Evolutionary conservation across 805 yeast genomes (phyloP).

Genomic region (Saturnispora saitoi): DNA sequence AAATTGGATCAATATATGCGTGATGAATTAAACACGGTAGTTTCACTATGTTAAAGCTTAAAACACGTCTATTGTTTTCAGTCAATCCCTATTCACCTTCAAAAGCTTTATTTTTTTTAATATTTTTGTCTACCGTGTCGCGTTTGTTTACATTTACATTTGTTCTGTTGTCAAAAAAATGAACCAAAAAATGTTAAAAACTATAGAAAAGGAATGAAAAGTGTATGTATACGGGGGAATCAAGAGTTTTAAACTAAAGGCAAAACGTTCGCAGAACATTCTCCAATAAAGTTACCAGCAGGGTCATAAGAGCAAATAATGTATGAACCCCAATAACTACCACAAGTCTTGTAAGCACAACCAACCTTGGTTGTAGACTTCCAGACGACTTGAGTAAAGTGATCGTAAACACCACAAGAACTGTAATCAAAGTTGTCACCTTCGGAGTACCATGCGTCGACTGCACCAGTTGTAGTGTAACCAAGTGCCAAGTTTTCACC

Average conservation of each 20-base stretch:
- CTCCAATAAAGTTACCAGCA: conserved; percentile 62
- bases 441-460: conserved; percentile 71
- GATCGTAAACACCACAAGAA: conserved; percentile 43
- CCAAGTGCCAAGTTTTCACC: conserved; percentile 79
- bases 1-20: no score
- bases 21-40: no score
- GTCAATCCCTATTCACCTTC: no score
- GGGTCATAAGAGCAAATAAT: conserved; percentile 71
- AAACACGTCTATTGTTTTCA: no score
- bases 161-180: neutral
- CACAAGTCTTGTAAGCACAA: conserved; percentile 49
- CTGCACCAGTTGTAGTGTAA: conserved; percentile 39
- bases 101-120: no score
- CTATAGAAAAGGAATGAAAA: neutral
- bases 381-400: conserved; percentile 77
- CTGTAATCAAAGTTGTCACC: conserved; percentile 45
- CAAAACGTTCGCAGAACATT: conserved; percentile 31
- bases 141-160: neutral
- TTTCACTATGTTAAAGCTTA: no score
- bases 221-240: neutral
- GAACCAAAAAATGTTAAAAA: no score
- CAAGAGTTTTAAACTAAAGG: conserved; percentile 13
- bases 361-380: conserved; percentile 51
- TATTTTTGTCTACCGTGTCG: neutral
- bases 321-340: conserved; percentile 45